Evolutionary conservation across 306 rosid species (phyloP), one percentile per base, ranked within the genome.

Genomic region (Pueraria montana): DNA sequence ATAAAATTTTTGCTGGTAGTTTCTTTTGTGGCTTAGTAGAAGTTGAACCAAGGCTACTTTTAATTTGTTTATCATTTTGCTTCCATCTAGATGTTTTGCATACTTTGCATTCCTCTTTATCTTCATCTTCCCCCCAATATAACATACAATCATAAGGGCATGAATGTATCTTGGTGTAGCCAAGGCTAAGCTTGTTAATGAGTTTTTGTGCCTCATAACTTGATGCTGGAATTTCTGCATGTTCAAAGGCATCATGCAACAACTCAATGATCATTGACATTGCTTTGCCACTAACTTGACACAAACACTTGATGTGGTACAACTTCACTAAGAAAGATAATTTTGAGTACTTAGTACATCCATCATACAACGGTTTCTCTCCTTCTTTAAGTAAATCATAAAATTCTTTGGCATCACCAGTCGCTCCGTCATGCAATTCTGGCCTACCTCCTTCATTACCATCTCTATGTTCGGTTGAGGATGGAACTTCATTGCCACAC

Each of bases 111-210:
- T 14, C n/a, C 0, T 55, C 36, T 20, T 17, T 1, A 8, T 69
- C 10, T 18, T 69, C 55, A 42, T 69, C n/a, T 10, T 20, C 0
- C 10, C 38, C 53, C 68, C 13, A 74, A 38, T 74, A 56, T 21
- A 74, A 13, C 34, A 74, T 74, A 7, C 53, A 74, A 20, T 74
- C 8, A 21, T 56, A 36, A 17, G 48, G 74, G 12, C 52, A 65
- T 17, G 13, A 27, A 48, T 49, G 24, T 27, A 46, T 63, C 34
- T n/a, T 32, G 10, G 18, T 46, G 40, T 64, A 78, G 12, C 11
- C 4, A 48, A 77, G 46, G 0, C 62, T 23, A 24, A 77, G 30
- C n/a, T 77, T 62, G 8, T 11, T 18, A 78, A 16, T 49, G 17
- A 49, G 4, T 46, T 48, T 63, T 1, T 66, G 46, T 1, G 82